A percentile compares a stretch with the other conserved stretches of the same genome.
These are phyloP conservation scores for Podaxis sp. DNA, from an alignment of 768 basidiomycete species.

Conservation along the genomic window DNA sequence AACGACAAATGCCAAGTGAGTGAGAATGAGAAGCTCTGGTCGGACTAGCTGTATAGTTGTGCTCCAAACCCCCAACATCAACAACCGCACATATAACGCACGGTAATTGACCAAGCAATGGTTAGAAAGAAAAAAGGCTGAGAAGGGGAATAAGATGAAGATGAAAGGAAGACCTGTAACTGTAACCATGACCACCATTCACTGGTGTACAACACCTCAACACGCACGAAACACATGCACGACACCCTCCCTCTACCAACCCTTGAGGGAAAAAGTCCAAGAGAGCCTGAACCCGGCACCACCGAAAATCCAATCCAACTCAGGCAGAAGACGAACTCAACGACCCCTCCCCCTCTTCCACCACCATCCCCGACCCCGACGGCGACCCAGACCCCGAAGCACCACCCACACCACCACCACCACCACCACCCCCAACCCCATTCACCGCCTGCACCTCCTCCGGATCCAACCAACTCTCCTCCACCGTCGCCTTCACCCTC, in stretches of 20 bases:
- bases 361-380: background rate
- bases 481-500: slow-evolving; percentile 88
- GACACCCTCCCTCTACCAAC: background rate
- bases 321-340: slow-evolving; percentile 2
- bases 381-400: background rate
- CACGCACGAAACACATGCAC: background rate
- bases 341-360: slow-evolving; percentile 1
- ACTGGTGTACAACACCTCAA: background rate
- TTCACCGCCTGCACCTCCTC: slow-evolving; percentile 37
- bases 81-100: background rate
- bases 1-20: background rate
- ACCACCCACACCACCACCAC: background rate
- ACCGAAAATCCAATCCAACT: background rate
- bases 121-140: background rate
- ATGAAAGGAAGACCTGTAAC: background rate
- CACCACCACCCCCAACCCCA: background rate
- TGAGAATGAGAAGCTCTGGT: background rate
- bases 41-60: background rate
- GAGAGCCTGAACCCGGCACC: background rate
- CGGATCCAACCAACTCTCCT: slow-evolving; percentile 93
- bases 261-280: background rate
- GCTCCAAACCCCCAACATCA: background rate
- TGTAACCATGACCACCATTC: background rate
- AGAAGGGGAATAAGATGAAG: background rate
- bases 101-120: background rate